Evolutionary conservation across 2,329 filamentous ascomycete species (phyloP).

Genomic region (Sporothrix globosa): DNA sequence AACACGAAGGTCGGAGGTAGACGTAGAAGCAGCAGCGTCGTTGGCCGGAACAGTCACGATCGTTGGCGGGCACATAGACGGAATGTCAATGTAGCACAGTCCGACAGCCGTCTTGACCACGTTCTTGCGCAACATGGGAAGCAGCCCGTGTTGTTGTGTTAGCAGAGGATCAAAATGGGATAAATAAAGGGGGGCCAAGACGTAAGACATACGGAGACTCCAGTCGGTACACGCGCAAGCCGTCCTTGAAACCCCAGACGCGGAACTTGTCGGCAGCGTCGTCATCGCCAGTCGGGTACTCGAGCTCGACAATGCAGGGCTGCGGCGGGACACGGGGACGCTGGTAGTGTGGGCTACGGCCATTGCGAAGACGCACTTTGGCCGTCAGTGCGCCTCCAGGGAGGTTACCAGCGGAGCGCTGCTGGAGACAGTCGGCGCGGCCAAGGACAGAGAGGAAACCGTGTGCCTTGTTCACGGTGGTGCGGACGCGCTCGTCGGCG

Average conservation of each 20-base stretch:
- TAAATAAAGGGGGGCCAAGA: background rate
- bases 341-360: background rate
- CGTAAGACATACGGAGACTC: background rate
- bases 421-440: conserved; percentile 29
- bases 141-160: background rate
- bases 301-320: conserved; percentile 15
- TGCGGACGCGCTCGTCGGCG: background rate
- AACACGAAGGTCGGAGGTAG: background rate
- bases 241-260: conserved; percentile 29
- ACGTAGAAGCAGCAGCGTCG: background rate
- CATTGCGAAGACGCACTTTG: background rate
- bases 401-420: conserved; percentile 5
- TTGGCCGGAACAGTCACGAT: background rate
- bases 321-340: background rate
- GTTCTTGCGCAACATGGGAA: background rate
- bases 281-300: conserved; percentile 27
- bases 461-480: background rate
- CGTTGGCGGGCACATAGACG: conserved; percentile 23
- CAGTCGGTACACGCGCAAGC: conserved; percentile 34
- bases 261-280: conserved; percentile 26
- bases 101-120: conserved; percentile 33
- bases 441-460: conserved; percentile 23
- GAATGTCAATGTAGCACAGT: conserved; percentile 32
- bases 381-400: background rate
- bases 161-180: background rate